Evolutionary conservation across 305 asterid species (phyloP).

Genomic region (Coffea humblotiana): DNA sequence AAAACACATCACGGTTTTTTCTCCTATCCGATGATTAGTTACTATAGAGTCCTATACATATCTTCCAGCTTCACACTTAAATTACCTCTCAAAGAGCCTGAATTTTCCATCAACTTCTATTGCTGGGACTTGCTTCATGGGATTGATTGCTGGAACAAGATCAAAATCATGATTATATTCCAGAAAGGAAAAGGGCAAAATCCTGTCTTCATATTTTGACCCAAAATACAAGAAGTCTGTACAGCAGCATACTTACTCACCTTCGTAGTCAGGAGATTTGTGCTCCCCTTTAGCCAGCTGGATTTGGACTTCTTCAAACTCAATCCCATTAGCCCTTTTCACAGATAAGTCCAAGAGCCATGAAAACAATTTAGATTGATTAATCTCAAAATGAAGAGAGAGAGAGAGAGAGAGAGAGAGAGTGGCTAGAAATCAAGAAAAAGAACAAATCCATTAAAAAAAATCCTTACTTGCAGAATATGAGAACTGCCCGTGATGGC

Average conservation of each 20-base stretch:
- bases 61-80: background rate
- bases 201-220: background rate
- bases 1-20: background rate
- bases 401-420: background rate
- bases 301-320: constrained; percentile 68
- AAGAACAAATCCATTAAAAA: background rate
- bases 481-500: constrained; percentile 75
- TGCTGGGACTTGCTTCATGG: constrained; percentile 72
- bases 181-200: background rate
- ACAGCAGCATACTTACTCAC: background rate
- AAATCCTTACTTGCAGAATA: constrained; percentile 43
- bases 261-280: constrained; percentile 15
- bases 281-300: constrained; percentile 55
- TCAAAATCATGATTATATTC: background rate
- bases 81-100: constrained; percentile 66
- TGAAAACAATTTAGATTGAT: background rate
- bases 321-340: constrained; percentile 61
- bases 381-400: background rate
- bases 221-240: background rate
- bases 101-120: constrained; percentile 70
- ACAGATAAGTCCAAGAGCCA: background rate
- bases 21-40: background rate
- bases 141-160: constrained; percentile 58
- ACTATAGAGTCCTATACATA: background rate
- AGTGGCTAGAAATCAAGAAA: background rate